Conservation (phyloP, 768 basidiomycete species). For the Podaxis sp. region DNA sequence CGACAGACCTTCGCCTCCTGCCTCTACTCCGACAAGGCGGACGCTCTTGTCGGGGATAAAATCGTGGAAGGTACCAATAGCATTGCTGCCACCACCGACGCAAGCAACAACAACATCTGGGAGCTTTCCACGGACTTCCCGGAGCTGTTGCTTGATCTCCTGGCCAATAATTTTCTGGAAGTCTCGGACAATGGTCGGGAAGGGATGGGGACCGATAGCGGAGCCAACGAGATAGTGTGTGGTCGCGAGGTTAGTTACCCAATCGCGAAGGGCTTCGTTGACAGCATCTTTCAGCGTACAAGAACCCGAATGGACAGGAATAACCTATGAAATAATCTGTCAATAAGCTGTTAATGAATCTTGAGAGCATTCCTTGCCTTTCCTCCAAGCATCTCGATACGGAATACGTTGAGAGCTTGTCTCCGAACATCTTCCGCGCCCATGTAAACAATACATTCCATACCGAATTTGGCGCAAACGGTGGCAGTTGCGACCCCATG, state of each 20-base stretch:
- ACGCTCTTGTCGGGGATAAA: constrained; percentile 90
- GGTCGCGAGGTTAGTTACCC: constrained; percentile 93
- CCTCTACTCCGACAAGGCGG: constrained; percentile 90
- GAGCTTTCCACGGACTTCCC: constrained; percentile 73
- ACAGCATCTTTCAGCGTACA: constrained; percentile 97
- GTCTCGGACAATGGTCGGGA: constrained; percentile 98
- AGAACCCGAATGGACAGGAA: constrained; percentile 92
- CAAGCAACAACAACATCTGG: constrained; percentile 96
- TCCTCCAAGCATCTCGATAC: constrained; percentile 95
- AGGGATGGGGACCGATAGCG: constrained; percentile 96
- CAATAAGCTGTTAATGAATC: background rate
- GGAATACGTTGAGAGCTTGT: constrained; percentile 96
- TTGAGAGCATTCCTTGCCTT: constrained; percentile 72
- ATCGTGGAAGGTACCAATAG: constrained; percentile 97
- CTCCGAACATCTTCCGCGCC: constrained; percentile 95
- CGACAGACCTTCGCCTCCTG: constrained; percentile 86
- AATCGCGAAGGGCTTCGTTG: constrained; percentile 97
- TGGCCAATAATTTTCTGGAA: constrained; percentile 94
- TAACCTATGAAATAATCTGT: constrained; percentile 52
- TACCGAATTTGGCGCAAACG: constrained; percentile 92
- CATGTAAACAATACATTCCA: constrained; percentile 98
- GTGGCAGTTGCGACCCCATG: constrained; percentile 99
- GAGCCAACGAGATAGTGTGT: constrained; percentile 98
- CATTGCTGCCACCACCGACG: constrained; percentile 96
- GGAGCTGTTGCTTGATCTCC: constrained; percentile 90